Evolutionary conservation across 2,329 filamentous ascomycete species (phyloP).

Genomic region (Xylariaceae sp.): DNA sequence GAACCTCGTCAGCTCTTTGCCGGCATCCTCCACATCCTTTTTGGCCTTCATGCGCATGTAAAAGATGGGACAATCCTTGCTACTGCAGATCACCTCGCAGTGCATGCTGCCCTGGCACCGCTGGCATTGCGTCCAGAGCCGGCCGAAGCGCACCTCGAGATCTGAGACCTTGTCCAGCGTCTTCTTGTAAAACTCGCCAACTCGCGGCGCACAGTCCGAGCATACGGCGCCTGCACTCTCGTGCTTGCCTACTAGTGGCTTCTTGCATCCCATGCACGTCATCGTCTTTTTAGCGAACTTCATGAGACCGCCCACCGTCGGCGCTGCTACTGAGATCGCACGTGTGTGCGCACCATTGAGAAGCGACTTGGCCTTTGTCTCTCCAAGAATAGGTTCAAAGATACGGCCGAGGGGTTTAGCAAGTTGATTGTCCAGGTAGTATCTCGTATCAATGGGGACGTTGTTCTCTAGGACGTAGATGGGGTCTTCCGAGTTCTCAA

Average conservation of each 20-base stretch:
- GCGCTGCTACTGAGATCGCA: slow-evolving; percentile 90
- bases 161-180: slow-evolving; percentile 88
- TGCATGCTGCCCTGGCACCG: slow-evolving; percentile 97
- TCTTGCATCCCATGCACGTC: slow-evolving; percentile 99
- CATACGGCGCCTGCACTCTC: slow-evolving; percentile 89
- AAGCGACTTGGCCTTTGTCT: slow-evolving; percentile 85
- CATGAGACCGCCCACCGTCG: slow-evolving; percentile 92
- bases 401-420: slow-evolving; percentile 93
- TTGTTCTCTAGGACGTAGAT: slow-evolving; percentile 98
- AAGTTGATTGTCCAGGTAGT: slow-evolving; percentile 98
- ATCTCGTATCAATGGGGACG: slow-evolving; percentile 95
- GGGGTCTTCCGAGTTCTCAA: slow-evolving; percentile 95
- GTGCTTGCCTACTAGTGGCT: slow-evolving; percentile 79
- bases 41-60: slow-evolving; percentile 99
- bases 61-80: slow-evolving; percentile 97
- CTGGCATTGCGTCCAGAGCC: slow-evolving; percentile 98
- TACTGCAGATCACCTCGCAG: slow-evolving; percentile 96
- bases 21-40: slow-evolving; percentile 96
- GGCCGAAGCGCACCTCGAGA: slow-evolving; percentile 87
- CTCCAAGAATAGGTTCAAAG: slow-evolving; percentile 96
- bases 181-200: slow-evolving; percentile 93
- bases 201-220: slow-evolving; percentile 79
- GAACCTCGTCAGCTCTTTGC: slow-evolving; percentile 88
- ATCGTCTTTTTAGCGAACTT: slow-evolving; percentile 98
- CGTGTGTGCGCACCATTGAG: slow-evolving; percentile 93